Base-by-base conservation (phyloP, 306 rosid species). In the Vicia villosa region DNA sequence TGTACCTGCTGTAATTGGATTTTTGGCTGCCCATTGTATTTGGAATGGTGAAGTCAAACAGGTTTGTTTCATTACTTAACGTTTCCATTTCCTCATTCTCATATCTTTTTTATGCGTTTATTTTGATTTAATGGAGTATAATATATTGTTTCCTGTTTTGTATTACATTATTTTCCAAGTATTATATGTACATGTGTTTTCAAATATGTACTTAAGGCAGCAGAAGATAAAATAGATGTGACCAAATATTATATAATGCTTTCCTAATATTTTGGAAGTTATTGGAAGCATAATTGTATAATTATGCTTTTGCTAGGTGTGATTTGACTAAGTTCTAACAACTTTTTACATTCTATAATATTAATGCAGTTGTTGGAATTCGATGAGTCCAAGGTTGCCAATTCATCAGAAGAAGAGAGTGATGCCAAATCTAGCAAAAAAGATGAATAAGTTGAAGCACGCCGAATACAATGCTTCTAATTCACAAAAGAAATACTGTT, bases 1-100 rank as follows among this genome's bases (percentile, higher is more conserved):
- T 77, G 97, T 91, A 42, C 99, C 99, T 10, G 49, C 85, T 68
- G 97, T 91, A 59, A 84, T 91, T 80, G 99, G 99, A 84, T 91
- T 86, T 82, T 81, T 95, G 91, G 97, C 99, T 68, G 87, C 84
- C 58, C 99, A 95, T 66, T 89, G 92, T 81, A 5, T 86, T 65
- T 95, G 96, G 95, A 95, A 95, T 77, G 96, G 96, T 5, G 97
- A 95, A 63, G 88, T 89, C 71, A 95, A 91, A 80, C 95, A 81
- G 93, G 99, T 95, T 76, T 79, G 91, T 84, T 60, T 74, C 16
- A 2, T 59, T 52, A 66, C 70, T 63, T 42, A 32, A 13, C 26
- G 61, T 54, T 57, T 28, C 20, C 66, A 56, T 36, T 65, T 75
- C 40, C 59, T 6, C 16, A 8, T 47, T 67, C 38, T 24, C 28